Evolutionary conservation across 257 asterid species (phyloP).

Genomic region (Schizonepeta tenuifolia): DNA sequence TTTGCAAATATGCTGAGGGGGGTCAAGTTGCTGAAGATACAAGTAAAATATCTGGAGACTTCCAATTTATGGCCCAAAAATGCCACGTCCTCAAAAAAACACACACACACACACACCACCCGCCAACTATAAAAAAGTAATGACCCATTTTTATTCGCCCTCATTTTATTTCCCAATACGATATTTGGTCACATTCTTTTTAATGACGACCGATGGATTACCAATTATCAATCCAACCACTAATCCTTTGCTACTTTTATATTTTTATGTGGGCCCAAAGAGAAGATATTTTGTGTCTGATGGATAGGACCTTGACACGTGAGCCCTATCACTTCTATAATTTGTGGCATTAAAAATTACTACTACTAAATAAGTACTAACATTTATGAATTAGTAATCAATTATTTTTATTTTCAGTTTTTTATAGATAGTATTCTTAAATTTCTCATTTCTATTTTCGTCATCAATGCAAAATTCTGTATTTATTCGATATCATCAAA

Average conservation of each 20-base stretch:
- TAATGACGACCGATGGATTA: slow-evolving; percentile 20
- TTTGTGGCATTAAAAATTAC: slow-evolving; percentile 50
- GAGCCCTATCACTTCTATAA: slow-evolving; percentile 36
- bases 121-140: slow-evolving; percentile 33
- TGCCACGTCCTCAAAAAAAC: slow-evolving; percentile 48
- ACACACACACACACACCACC: background rate
- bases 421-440: too few species aligned
- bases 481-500: too few species aligned
- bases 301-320: slow-evolving; percentile 58
- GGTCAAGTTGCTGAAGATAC: background rate
- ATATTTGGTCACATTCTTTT: slow-evolving; percentile 10
- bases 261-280: slow-evolving; percentile 35
- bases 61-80: slow-evolving; percentile 58
- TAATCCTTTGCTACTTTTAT: background rate
- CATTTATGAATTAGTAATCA: too few species aligned
- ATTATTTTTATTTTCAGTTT: too few species aligned
- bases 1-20: slow-evolving; percentile 1
- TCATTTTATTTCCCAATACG: background rate
- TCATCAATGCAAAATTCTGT: too few species aligned
- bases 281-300: slow-evolving; percentile 51
- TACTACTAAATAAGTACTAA: too few species aligned
- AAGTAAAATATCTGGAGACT: slow-evolving; percentile 54
- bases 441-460: too few species aligned
- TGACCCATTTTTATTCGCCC: slow-evolving; percentile 25
- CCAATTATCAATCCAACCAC: slow-evolving; percentile 14